phyloP scores from a whole-genome alignment of 2,329 filamentous ascomycete genomes.

The Botrytis byssoidea region DNA sequence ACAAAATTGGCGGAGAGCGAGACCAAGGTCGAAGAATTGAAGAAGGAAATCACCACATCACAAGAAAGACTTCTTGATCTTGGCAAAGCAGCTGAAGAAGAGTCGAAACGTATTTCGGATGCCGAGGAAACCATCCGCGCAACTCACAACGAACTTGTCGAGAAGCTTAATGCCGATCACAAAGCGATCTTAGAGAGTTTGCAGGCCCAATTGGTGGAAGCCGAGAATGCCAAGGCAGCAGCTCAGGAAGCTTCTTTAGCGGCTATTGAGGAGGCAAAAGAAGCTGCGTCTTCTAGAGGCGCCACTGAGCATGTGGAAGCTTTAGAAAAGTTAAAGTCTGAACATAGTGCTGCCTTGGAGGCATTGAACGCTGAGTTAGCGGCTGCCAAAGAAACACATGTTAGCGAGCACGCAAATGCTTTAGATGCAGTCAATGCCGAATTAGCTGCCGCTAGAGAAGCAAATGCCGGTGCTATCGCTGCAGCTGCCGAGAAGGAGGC shows the following conservation, averaged over 20 bases:
- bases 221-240: slow-evolving; percentile 29
- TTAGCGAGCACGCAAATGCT: slow-evolving; percentile 25
- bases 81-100: slow-evolving; percentile 50
- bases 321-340: slow-evolving; percentile 41
- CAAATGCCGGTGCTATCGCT: slow-evolving; percentile 38
- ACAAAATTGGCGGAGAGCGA: slow-evolving; percentile 58
- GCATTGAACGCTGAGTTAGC: slow-evolving; percentile 44
- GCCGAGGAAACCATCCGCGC: slow-evolving; percentile 45
- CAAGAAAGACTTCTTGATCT: slow-evolving; percentile 56
- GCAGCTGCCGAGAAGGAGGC: slow-evolving; percentile 41
- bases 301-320: slow-evolving; percentile 45
- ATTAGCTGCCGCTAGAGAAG: slow-evolving; percentile 50
- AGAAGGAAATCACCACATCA: slow-evolving; percentile 54
- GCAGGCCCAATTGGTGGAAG: slow-evolving; percentile 34
- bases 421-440: slow-evolving; percentile 40
- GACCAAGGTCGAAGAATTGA: slow-evolving; percentile 55
- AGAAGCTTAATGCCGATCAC: slow-evolving; percentile 38
- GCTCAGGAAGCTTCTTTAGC: slow-evolving; percentile 35
- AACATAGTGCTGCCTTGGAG: slow-evolving; percentile 29
- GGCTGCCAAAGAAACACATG: slow-evolving; percentile 49
- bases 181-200: slow-evolving; percentile 33
- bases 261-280: slow-evolving; percentile 37
- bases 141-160: slow-evolving; percentile 49
- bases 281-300: slow-evolving; percentile 31
- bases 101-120: slow-evolving; percentile 41